Conservation (phyloP, 2,329 filamentous ascomycete species). For the Aspergillus vadensis region DNA sequence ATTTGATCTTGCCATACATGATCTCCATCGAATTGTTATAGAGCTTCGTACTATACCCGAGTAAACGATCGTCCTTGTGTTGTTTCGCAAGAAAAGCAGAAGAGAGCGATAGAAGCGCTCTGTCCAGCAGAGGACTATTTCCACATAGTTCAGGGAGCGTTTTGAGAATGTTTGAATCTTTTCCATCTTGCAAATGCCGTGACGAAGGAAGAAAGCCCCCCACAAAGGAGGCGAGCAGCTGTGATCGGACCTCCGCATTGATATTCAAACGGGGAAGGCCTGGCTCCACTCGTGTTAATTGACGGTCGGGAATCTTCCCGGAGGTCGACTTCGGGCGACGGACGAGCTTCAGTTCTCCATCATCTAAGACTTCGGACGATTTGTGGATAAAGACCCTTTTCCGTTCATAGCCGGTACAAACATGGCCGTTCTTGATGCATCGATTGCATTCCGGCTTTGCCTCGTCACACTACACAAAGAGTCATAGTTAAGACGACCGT, state of each 20-base stretch:
- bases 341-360: slow-evolving; percentile 7
- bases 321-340: slow-evolving; percentile 8
- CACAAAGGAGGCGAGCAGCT: slow-evolving; percentile 19
- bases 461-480: slow-evolving; percentile 25
- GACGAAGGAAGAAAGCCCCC: slow-evolving; percentile 11
- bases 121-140: slow-evolving; percentile 19
- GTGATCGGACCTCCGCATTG: slow-evolving; percentile 16
- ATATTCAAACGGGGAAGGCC: slow-evolving; percentile 19
- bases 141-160: slow-evolving; percentile 18
- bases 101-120: slow-evolving; percentile 18
- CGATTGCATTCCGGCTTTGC: slow-evolving; percentile 24
- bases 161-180: slow-evolving; percentile 14
- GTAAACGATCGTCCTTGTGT: slow-evolving; percentile 17
- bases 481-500: slow-evolving; percentile 10
- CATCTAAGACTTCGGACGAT: slow-evolving; percentile 5
- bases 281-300: slow-evolving; percentile 2
- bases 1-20: slow-evolving; percentile 18
- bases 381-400: slow-evolving; percentile 20
- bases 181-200: slow-evolving; percentile 3
- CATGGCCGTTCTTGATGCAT: slow-evolving; percentile 28
- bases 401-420: slow-evolving; percentile 24
- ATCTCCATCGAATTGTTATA: slow-evolving; percentile 22
- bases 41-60: slow-evolving; percentile 22
- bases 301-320: background rate
- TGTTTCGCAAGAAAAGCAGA: slow-evolving; percentile 23